A percentile compares a stretch with the other conserved stretches of the same genome.
These are phyloP conservation scores for Umbilicaria muhlenbergii DNA, from an alignment of 495 filamentous ascomycete genomes.

Conservation along the genomic window DNA sequence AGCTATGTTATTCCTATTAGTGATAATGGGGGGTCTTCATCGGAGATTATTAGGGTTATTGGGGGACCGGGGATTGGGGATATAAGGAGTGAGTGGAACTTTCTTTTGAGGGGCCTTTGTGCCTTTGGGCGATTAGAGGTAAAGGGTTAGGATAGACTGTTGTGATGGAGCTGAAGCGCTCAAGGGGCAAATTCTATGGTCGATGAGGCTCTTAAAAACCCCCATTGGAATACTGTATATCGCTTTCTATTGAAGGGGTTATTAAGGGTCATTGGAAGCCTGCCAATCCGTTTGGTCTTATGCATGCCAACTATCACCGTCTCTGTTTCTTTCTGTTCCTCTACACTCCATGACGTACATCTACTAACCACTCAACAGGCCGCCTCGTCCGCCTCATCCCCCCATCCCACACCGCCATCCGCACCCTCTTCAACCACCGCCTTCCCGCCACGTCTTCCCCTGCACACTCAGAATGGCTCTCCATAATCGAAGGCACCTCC, in stretches of 20 bases:
- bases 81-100: slow-evolving; percentile 53
- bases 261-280: no score
- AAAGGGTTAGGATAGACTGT: no score
- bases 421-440: slow-evolving; percentile 71
- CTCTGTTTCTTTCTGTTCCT: no score
- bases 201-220: no score
- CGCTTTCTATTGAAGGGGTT: no score
- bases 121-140: neutral
- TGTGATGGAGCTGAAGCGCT: no score
- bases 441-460: slow-evolving; percentile 31
- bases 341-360: no score
- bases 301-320: no score
- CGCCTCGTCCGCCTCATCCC: slow-evolving; percentile 87
- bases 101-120: neutral
- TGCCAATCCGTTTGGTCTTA: no score
- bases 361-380: slow-evolving; percentile 27
- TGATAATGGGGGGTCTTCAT: slow-evolving; percentile 87
- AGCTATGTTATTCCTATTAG: slow-evolving; percentile 86
- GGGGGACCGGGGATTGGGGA: slow-evolving; percentile 90
- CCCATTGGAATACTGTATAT: no score
- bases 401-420: slow-evolving; percentile 50
- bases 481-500: slow-evolving; percentile 71
- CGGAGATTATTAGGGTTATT: slow-evolving; percentile 82
- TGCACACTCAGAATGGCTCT: slow-evolving; percentile 57
- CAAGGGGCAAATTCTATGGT: no score